Evolutionary conservation across 345 rosid species (phyloP).

Genomic region (Acer campestre): DNA sequence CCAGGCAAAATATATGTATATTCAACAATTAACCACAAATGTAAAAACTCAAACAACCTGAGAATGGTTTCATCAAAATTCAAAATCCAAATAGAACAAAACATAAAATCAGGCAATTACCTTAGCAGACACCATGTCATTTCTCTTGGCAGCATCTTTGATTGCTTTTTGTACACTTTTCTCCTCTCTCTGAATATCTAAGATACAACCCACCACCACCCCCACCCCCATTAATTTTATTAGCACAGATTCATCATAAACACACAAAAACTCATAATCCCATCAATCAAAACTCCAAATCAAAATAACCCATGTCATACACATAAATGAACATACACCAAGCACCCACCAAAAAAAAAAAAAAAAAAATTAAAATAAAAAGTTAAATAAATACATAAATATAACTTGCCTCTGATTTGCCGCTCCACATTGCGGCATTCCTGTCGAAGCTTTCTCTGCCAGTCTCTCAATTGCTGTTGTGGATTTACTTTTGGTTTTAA

Average conservation of each 20-base stretch:
- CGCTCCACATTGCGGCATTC: slow-evolving; percentile 49
- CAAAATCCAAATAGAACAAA: not conserved
- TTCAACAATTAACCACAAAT: not conserved
- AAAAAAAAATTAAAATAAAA: not conserved
- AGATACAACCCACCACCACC: slow-evolving; percentile 9
- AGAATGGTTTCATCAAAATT: not conserved
- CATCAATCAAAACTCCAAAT: not conserved
- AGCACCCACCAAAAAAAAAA: slow-evolving; percentile 4
- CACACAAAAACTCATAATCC: not conserved
- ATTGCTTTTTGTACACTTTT: slow-evolving; percentile 44
- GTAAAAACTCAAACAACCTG: not conserved
- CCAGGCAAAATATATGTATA: no score
- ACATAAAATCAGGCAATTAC: slow-evolving; percentile 18
- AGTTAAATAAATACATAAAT: not conserved
- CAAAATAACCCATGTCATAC: not conserved
- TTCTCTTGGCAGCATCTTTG: slow-evolving; percentile 45
- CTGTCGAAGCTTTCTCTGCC: slow-evolving; percentile 50
- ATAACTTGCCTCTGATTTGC: slow-evolving; percentile 39
- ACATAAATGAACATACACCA: not conserved
- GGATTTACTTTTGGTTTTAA: slow-evolving; percentile 44
- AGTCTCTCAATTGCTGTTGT: slow-evolving; percentile 45
- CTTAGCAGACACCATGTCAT: slow-evolving; percentile 49
- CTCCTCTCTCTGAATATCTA: slow-evolving; percentile 54
- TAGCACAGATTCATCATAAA: slow-evolving; percentile 1
- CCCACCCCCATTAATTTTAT: not conserved